Base-by-base conservation (phyloP, 345 rosid genomes). In the Litchi chinensis region DNA sequence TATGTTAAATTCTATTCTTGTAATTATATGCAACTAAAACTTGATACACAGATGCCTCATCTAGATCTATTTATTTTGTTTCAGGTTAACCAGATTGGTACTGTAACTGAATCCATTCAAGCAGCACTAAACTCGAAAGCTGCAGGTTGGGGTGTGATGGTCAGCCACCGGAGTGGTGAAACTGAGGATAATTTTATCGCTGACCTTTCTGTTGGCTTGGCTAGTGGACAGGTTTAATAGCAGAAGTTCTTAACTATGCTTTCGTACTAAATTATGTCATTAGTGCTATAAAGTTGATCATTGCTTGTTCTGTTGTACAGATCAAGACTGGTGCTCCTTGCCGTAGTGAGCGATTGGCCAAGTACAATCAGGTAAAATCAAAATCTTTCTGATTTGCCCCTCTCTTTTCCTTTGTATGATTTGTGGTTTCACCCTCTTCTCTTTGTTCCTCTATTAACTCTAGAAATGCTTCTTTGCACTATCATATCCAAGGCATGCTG, bases 131-230 rank as follows among this genome's bases (percentile, higher is more conserved):
- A 97, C 90, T 91, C 99, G 0, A 97, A 97, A 86, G 95, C 97
- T 84, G 98, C 99, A 21, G 98, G 99, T 10, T 97, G 99, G 99
- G 99, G 99, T 71, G 93, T 97, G 67, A 94, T 94, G 98, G 98
- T 93, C 80, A 97, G 98, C 83, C 98, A 93, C 86, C 89, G 98
- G 54, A 94, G 98, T 85, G 98, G 98, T 28, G 98, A 97, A 89
- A 97, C 98, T 40, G 99, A 94, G 86, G 99, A 94, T 79, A 92
- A 94, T 84, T 93, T 93, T 80, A 97, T 94, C 41, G 98, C 98
- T 18, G 99, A 97, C 82, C 97, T 97, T 76, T 87, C 98, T 43
- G 98, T 97, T 74, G 98, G 99, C 65, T 84, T 97, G 87, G 98
- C 98, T 10, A 94, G 95, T 0, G 98, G 99, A 85, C 99, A 96